Conservation (phyloP, 2,329 filamentous ascomycete genomes). For the Pseudocercospora pini-densiflorae region DNA sequence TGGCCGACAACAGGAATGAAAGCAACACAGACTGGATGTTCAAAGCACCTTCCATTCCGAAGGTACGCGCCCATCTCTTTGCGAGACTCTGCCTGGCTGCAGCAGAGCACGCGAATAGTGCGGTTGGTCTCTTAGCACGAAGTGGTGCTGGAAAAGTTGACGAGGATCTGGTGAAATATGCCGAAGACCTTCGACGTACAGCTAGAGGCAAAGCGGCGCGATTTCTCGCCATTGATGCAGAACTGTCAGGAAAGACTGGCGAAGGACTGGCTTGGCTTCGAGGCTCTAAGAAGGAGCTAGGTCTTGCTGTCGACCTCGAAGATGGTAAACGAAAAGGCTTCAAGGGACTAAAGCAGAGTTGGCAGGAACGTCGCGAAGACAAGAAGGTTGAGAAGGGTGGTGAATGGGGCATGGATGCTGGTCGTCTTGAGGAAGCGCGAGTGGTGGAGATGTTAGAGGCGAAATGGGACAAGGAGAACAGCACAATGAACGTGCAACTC, state of each 20-base stretch:
- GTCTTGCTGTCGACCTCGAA: constrained; percentile 55
- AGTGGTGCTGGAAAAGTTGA: constrained; percentile 60
- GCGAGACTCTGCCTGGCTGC: constrained; percentile 86
- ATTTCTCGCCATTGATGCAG: constrained; percentile 89
- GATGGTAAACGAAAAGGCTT: constrained; percentile 61
- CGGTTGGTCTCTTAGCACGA: constrained; percentile 57
- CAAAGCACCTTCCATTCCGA: constrained; percentile 82
- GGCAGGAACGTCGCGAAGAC: constrained; percentile 79
- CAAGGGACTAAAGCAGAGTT: constrained; percentile 71
- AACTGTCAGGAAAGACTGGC: constrained; percentile 78
- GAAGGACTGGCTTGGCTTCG: constrained; percentile 85
- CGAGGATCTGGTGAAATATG: constrained; percentile 71
- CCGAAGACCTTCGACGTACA: constrained; percentile 74
- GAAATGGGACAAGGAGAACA: constrained; percentile 93
- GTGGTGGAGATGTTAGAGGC: constrained; percentile 84
- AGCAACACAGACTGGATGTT: constrained; percentile 97
- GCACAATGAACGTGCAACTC: constrained; percentile 83
- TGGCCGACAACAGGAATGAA: constrained; percentile 80
- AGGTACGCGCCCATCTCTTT: constrained; percentile 86
- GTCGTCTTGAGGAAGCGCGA: constrained; percentile 79
- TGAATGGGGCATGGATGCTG: constrained; percentile 81
- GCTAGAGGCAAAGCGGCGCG: constrained; percentile 84
- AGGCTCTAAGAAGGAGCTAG: constrained; percentile 76
- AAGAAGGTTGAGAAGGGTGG: constrained; percentile 73
- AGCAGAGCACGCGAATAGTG: constrained; percentile 82